Evolutionary conservation across 805 yeast species (phyloP), one percentile per base, ranked within the genome.

Genomic region (Teunomyces funiuensis): DNA sequence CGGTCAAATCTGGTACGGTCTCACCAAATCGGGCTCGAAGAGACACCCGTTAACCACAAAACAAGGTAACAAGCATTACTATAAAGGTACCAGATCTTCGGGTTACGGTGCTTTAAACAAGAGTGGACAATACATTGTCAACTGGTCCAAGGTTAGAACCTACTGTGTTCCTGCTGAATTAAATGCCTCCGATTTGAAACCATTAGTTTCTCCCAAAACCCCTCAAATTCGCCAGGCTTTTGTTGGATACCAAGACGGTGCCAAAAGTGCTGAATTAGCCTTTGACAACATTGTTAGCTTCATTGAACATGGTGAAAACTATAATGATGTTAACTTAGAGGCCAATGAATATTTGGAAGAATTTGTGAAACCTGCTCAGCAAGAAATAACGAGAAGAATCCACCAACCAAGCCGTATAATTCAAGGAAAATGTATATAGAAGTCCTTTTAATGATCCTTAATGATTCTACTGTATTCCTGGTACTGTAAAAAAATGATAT

Each of bases 11-110:
- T 89, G 86, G 72, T 89, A 89, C 59, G 97, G 97, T 36, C 54
- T 69, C 18, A 69, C 83, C 11, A 89, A 86, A 58, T 60, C 82
- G 6, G 97, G 97, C 42, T 82, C 88, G 50, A 88, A 84, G 62
- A 82, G 97, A 70, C 76, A 77, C 58, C 77, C 96, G 4, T 70
- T 91, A 53, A 85, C 96, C 16, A 84, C 97, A 16, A 93, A 93
- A 57, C 88, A 88, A 60, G 98, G 99, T 56, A 91, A 93, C 67
- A 89, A 90, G 71, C 83, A 86, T 54, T 86, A 75, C 68, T 93
- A 93, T 70, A 93, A 93, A 64, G 99, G 99, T 72, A 93, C 98
- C 16, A 79, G 97, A 44, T 87, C 99, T 4, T 78, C 95, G 3
- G 97, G 97, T 63, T 80, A 88, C 47, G 99, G 99, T 60, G 74